Percentiles rank a stretch among this genome's conserved stretches.
Conservation (phyloP, 2,329 filamentous ascomycete genomes). For the Gnomoniopsis sp. region DNA sequence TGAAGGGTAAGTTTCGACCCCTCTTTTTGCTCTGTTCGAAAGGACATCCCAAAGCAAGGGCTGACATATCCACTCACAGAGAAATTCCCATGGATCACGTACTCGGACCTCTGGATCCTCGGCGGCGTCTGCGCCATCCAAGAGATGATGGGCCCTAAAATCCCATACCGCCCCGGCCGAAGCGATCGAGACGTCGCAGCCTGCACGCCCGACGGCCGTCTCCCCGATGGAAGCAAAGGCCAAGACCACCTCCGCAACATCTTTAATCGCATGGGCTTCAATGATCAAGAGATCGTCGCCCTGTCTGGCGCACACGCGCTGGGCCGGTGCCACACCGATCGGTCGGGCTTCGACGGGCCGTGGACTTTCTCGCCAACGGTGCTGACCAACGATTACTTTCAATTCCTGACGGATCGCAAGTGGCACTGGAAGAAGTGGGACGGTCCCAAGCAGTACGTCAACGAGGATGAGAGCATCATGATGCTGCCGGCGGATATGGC, state of each 20-base stretch:
- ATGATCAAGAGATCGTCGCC: conserved; percentile 94
- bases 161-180: conserved; percentile 88
- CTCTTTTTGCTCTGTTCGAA: background rate
- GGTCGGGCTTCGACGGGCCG: conserved; percentile 82
- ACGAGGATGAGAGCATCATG: conserved; percentile 87
- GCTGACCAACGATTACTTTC: conserved; percentile 93
- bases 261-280: conserved; percentile 97
- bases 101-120: conserved; percentile 97
- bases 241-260: conserved; percentile 82
- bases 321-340: conserved; percentile 85
- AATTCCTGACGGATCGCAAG: conserved; percentile 83
- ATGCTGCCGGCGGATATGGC: conserved; percentile 94
- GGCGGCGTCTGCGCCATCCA: conserved; percentile 82
- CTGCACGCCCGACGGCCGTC: conserved; percentile 91
- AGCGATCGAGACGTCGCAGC: conserved; percentile 72
- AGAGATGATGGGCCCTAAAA: conserved; percentile 86
- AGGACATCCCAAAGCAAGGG: conserved; percentile 7
- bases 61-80: conserved; percentile 34
- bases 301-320: conserved; percentile 82
- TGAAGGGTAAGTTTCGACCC: conserved; percentile 63
- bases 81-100: conserved; percentile 91
- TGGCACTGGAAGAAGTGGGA: conserved; percentile 92
- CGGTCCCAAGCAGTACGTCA: conserved; percentile 82
- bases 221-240: conserved; percentile 68
- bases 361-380: conserved; percentile 92